These are phyloP conservation scores for Brettanomyces naardenensis DNA, from an alignment of 805 yeast species.

Conservation along the genomic window DNA sequence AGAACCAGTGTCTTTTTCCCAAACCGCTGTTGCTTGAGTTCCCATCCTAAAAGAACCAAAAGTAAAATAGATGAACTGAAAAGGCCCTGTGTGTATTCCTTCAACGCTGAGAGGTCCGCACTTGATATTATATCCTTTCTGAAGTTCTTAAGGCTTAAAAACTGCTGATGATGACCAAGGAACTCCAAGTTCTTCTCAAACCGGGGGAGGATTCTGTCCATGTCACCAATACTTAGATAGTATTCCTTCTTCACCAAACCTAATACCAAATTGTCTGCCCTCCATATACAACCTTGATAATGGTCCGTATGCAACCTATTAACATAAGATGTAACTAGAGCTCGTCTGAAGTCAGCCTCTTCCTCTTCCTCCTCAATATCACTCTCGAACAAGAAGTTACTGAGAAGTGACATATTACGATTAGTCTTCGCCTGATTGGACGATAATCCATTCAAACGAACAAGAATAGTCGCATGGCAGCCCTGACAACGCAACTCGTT, in stretches of 20 bases:
- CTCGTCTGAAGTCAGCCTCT: conserved; percentile 16
- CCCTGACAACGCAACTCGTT: conserved; percentile 27
- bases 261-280: conserved; percentile 9
- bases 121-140: conserved; percentile 8
- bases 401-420: neutral
- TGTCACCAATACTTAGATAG: conserved; percentile 19
- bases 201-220: conserved; percentile 15
- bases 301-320: conserved; percentile 20
- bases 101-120: conserved; percentile 6
- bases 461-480: conserved; percentile 25
- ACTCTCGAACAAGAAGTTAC: conserved; percentile 2
- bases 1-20: conserved; percentile 20
- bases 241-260: conserved; percentile 17
- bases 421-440: conserved; percentile 11
- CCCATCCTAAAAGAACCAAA: conserved; percentile 31
- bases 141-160: conserved; percentile 10
- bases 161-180: conserved; percentile 9
- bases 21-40: conserved; percentile 20
- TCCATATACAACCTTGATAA: conserved; percentile 23
- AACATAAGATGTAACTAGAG: conserved; percentile 20
- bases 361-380: conserved; percentile 12
- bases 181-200: conserved; percentile 12
- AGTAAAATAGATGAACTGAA: conserved; percentile 9
- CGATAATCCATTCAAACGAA: conserved; percentile 11
- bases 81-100: conserved; percentile 7